Evolutionary conservation across 2,329 filamentous ascomycete species (phyloP).

Genomic region (Phialophora macrospora): DNA sequence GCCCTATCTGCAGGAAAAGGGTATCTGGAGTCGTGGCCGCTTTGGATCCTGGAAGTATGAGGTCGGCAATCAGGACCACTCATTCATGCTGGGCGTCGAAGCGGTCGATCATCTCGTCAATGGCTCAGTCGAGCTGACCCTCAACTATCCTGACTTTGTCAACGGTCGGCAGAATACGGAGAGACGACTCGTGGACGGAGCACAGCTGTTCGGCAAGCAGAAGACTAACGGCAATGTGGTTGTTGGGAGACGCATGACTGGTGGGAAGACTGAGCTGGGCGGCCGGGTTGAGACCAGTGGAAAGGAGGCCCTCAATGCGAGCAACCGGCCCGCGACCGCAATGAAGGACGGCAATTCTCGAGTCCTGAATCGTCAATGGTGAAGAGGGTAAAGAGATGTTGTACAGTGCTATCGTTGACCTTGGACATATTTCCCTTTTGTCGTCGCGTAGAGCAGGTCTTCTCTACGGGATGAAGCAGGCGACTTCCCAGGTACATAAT

Average conservation of each 20-base stretch:
- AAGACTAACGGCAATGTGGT: constrained; percentile 32
- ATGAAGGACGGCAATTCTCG: constrained; percentile 29
- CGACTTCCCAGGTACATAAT: not conserved
- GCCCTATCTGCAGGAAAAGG: constrained; percentile 86
- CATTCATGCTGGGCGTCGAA: constrained; percentile 95
- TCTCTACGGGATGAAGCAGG: not conserved
- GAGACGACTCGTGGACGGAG: constrained; percentile 66
- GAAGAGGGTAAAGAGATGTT: constrained; percentile 8
- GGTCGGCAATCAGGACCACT: constrained; percentile 95
- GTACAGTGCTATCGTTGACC: not conserved
- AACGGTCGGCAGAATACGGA: constrained; percentile 71
- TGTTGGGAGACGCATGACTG: constrained; percentile 37
- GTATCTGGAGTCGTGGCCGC: constrained; percentile 92
- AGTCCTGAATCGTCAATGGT: constrained; percentile 29
- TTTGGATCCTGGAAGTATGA: constrained; percentile 99
- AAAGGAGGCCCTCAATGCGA: constrained; percentile 26
- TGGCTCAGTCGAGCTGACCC: constrained; percentile 85
- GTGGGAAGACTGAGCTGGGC: constrained; percentile 37
- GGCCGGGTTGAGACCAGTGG: constrained; percentile 34
- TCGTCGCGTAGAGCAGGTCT: not conserved
- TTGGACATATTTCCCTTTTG: not conserved
- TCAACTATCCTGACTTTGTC: constrained; percentile 97
- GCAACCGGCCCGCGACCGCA: constrained; percentile 24
- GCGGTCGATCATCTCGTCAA: constrained; percentile 88
- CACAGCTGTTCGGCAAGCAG: constrained; percentile 61